Evolutionary conservation across 495 filamentous ascomycete species (phyloP), one percentile per base, ranked within the genome.

Genomic region (Cairneyella variabilis): DNA sequence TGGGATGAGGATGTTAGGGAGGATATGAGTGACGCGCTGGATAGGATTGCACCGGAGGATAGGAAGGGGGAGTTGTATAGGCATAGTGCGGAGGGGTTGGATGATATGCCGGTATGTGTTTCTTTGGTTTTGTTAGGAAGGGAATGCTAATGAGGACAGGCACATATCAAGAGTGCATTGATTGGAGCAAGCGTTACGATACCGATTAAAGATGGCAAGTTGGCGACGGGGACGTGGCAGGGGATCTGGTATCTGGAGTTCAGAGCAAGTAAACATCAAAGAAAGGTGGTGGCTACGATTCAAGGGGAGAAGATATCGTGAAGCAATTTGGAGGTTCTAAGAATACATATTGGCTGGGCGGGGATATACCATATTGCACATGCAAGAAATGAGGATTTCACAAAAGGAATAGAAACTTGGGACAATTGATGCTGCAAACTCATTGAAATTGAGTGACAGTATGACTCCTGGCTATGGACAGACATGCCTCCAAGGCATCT

Each of bases 181-280:
- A 83, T 97, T 47, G 93, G 93, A 10, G 88, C 90, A 14, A 91
- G 83, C 49, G 83, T 98, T 5, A 89, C 82, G 5, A 84, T 98
- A 46, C 93, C 95, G 5, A 95, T 98, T 64, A 83, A 77, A 54
- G 82, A 98, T 60, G 93, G 93, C 9, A 83, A 78, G 59, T 67
- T 98, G 66, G 67, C 66, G 1, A 78, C 72, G 6, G 77, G 78
- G 9, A 82, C 76, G 10, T 83, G 83, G 86, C 84, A 88, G 68
- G 91, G 93, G 0, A 90, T 97, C 51, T 98, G 91, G 90, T 91
- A 92, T 65, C 67, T 97, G 59, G 93, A 98, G 69, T 98, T 98
- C 66, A 74, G 93, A 53, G 79, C 79, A 2, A 72, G 72, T 47
- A 88, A 78, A 57, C 91, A 97, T 69, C 73, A 77, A 34, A 75